These are phyloP conservation scores for Circinella umbellata DNA, from an alignment of 371 early-diverging fungal genomes.

Conservation along the genomic window DNA sequence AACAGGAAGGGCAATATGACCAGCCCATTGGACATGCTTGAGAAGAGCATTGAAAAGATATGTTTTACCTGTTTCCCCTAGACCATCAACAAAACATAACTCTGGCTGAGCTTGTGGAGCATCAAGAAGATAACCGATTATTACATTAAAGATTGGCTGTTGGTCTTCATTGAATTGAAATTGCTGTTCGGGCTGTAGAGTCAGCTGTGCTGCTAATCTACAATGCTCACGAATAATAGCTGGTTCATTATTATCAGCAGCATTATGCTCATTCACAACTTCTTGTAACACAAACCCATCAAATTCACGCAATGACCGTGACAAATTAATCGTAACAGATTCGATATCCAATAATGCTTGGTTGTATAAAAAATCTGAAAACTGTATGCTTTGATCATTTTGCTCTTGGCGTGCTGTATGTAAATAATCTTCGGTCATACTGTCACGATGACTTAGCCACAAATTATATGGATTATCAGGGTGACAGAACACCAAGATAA, in stretches of 20 bases:
- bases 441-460: background rate
- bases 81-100: background rate
- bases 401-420: background rate
- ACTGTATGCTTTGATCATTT: background rate
- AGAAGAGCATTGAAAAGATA: background rate
- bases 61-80: background rate
- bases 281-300: background rate
- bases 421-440: background rate
- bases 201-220: no score
- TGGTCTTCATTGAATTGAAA: no score
- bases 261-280: background rate
- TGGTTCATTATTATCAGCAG: background rate
- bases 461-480: background rate
- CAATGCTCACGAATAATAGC: no score
- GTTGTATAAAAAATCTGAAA: background rate
- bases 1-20: constrained; percentile 12
- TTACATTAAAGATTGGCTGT: no score
- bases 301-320: background rate
- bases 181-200: no score
- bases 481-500: background rate
- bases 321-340: background rate
- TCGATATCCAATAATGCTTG: background rate
- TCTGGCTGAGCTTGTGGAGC: background rate
- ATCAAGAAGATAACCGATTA: no score
- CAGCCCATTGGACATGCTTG: background rate